Evolutionary conservation across 768 basidiomycete genomes (phyloP), one percentile per base, ranked within the genome.

Genomic region (Phylloporus sp.): DNA sequence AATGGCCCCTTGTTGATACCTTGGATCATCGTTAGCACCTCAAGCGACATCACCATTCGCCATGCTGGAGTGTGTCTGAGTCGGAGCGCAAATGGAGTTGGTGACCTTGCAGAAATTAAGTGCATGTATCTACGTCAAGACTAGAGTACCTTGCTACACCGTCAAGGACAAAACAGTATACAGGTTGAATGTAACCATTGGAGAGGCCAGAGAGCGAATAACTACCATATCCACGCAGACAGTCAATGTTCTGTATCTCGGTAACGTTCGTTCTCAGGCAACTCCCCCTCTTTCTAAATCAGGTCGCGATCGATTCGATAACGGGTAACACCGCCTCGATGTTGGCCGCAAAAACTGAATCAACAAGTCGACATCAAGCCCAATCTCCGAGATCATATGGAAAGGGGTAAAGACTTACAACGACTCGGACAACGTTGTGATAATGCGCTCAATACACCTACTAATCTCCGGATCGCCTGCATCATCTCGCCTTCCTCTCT

Each of bases 1-100:
- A 8, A 24, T 9, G 24, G n/a, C 4, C 1, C 5, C 4, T 23
- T 15, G 18, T 53, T 62, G 49, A 61, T 47, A 9, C 7, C 1
- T 16, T 5, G 20, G 45, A 31, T 20, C 24, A 5, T 38, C 18
- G 31, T 23, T 53, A 65, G 64, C 64, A 26, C 60, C 65, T 10
- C 65, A 59, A 28, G 32, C 58, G 1, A 49, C 63, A 3, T 67
- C 65, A 6, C 64, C 62, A 1, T 67, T 65, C 38, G 56, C 65
- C 20, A 57, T 66, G 16, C 23, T 65, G 41, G 29, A 45, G 6
- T 62, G 56, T 35, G 39, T 62, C 28, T 58, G 41, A 58, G 20
- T 8, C 20, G 20, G 29, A 28, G n/a, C 15, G 20, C 11, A 31
- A 29, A 27, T 35, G 6, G 12, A 6, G 16, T 28, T 28, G 36